Conservation (phyloP, 2,329 filamentous ascomycete species). For the Venturia asperata region DNA sequence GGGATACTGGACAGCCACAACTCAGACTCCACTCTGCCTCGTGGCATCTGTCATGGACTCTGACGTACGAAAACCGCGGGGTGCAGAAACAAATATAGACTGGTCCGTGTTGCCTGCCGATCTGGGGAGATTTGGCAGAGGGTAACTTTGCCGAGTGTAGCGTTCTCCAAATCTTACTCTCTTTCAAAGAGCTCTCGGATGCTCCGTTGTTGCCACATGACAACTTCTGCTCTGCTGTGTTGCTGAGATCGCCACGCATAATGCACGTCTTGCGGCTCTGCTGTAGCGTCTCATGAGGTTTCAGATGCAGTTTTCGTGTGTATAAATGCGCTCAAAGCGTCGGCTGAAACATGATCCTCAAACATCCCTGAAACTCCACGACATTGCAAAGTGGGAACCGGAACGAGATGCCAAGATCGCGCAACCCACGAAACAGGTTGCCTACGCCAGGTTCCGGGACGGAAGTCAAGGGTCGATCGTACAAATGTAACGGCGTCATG, state of each 20-base stretch:
- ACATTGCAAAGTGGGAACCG: neutral
- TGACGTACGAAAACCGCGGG: neutral
- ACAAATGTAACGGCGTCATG: neutral
- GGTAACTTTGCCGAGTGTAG: too few relatives aligned
- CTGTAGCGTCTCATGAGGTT: neutral
- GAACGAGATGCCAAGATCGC: neutral
- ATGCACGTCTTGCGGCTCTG: constrained; percentile 10
- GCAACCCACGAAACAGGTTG: neutral
- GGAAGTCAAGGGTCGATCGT: neutral
- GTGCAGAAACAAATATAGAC: constrained; percentile 7
- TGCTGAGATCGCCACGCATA: neutral
- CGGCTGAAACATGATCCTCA: neutral
- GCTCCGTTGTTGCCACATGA: neutral
- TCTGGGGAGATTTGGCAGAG: neutral
- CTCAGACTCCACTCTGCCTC: neutral
- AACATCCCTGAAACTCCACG: constrained; percentile 6
- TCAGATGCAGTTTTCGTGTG: neutral
- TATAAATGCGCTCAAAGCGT: neutral
- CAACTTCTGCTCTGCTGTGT: neutral
- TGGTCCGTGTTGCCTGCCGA: neutral
- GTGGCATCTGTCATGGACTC: neutral
- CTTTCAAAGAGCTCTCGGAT: neutral
- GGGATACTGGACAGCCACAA: neutral
- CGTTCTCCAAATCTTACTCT: neutral
- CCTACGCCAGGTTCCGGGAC: constrained; percentile 3